These are phyloP conservation scores for Serendipita indica DNA, from an alignment of 768 basidiomycete genomes.

Conservation along the genomic window DNA sequence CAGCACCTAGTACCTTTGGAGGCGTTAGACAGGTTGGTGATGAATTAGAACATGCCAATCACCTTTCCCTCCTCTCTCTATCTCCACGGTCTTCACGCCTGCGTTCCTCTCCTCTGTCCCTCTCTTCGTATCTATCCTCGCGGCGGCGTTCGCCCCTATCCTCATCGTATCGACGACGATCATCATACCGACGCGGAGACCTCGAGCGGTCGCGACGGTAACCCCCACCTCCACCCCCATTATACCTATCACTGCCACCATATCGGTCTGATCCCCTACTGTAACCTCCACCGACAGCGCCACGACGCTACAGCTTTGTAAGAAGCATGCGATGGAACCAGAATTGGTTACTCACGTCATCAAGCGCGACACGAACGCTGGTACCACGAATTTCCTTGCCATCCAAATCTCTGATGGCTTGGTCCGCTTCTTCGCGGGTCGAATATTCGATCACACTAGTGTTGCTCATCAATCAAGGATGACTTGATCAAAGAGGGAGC, in stretches of 20 bases:
- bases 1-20: no score
- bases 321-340: conserved; percentile 8
- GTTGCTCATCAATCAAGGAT: conserved; percentile 2
- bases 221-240: conserved; percentile 6
- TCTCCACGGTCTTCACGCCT: no score
- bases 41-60: no score
- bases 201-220: conserved; percentile 66
- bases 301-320: conserved; percentile 9
- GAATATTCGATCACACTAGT: conserved; percentile 80
- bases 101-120: conserved; percentile 63
- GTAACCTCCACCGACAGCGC: conserved; percentile 15
- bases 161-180: conserved; percentile 79
- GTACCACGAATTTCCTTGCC: conserved; percentile 78
- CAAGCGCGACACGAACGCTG: conserved; percentile 53
- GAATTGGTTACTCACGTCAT: conserved; percentile 28
- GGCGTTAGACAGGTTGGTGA: no score
- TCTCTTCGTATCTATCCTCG: conserved; percentile 14
- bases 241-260: conserved; percentile 1
- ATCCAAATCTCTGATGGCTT: conserved; percentile 77
- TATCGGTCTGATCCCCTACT: conserved; percentile 12
- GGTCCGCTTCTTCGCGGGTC: conserved; percentile 78
- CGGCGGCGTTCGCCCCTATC: conserved; percentile 34
- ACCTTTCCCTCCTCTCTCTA: conserved; percentile 6
- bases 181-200: conserved; percentile 62
- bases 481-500: not conserved